These are phyloP conservation scores for Akanthomyces uredinophilus DNA, from an alignment of 2,329 filamentous ascomycete genomes.

Conservation along the genomic window DNA sequence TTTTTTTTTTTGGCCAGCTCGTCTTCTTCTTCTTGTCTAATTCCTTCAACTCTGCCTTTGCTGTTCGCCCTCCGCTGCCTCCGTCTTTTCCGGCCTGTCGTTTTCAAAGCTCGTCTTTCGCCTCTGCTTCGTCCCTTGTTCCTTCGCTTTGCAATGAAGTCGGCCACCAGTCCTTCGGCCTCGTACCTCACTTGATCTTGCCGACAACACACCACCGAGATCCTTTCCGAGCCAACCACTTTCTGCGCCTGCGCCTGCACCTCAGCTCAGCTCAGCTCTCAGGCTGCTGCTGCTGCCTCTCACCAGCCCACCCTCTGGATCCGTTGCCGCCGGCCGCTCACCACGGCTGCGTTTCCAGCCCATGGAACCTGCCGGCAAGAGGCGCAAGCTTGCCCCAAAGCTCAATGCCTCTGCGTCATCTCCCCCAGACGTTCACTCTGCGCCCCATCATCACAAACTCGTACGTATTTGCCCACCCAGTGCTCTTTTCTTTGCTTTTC, in stretches of 20 bases:
- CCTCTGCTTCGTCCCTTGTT: background rate
- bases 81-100: background rate
- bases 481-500: too few relatives aligned
- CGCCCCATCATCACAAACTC: conserved; percentile 18
- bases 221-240: background rate
- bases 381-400: conserved; percentile 41
- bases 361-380: conserved; percentile 41
- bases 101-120: background rate
- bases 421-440: conserved; percentile 18
- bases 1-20: background rate
- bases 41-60: background rate
- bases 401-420: conserved; percentile 22
- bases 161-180: background rate
- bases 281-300: background rate
- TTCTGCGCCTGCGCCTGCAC: background rate
- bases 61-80: background rate
- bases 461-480: background rate
- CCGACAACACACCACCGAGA: background rate
- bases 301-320: background rate
- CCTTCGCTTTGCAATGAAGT: background rate
- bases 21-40: background rate
- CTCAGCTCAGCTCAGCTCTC: background rate
- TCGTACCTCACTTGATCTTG: conserved; percentile 6
- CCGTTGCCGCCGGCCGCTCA: background rate
- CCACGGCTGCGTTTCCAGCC: background rate